Base-by-base conservation (phyloP, 1,284 basidiomycete genomes). In the Pseudozyma sp. region DNA sequence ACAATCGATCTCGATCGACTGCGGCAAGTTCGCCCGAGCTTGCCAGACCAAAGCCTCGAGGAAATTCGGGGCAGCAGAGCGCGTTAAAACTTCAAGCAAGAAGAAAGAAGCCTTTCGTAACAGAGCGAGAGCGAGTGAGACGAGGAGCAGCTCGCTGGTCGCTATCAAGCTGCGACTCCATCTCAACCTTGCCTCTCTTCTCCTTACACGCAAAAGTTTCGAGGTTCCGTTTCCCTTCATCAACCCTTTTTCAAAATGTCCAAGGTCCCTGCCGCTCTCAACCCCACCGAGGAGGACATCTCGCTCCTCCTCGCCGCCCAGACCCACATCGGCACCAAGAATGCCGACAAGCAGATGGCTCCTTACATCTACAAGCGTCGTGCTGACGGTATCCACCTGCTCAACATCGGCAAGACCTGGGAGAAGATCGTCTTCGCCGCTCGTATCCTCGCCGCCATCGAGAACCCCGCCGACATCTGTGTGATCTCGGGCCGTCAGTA, bases 371-470 rank as follows among this genome's bases (percentile, higher is more conserved):
- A 92, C 92, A 98, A 97, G 89, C 89, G 96, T 85, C 90, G 96
- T 85, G 86, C 91, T 76, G 96, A 99, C 87, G 96, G 94, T 94
- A 94, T 98, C 87, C 92, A 98, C 88, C 88, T 99, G 84, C 87
- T 98, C 84, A 97, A 99, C 91, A 91, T 98, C 82, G 95, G 95
- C 85, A 98, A 98, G 90, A 99, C 96, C 80, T 98, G 95, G 96
- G 94, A 98, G 88, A 99, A 99, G 88, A 90, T 99, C 58, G 80
- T 84, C 44, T 61, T 84, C 56, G 84, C 83, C 51, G 83, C 83
- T 47, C 80, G 83, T 68, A 73, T 85, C 54, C 77, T 84, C 39
- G 82, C 84, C 51, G 83, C 85, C 56, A 91, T 98, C 81, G 95
- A 98, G 87, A 98, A 98, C 90, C 95, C 96, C 75, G 92, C 93